Base-by-base conservation (phyloP, 148 eudicot species). In the Rhododendron mucronatum region DNA sequence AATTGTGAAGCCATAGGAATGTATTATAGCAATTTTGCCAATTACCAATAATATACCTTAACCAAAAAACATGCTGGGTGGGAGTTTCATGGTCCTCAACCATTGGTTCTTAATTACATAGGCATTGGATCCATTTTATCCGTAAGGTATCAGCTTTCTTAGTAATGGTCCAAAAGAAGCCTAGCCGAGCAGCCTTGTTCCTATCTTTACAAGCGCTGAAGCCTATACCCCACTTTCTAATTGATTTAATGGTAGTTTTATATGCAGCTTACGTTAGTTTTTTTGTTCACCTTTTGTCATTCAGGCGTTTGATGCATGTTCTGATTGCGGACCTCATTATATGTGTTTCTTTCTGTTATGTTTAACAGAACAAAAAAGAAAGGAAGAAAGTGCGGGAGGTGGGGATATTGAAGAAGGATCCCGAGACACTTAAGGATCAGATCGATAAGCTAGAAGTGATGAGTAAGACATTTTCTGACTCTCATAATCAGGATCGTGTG, bases 361-460 rank as follows among this genome's bases (percentile, higher is more conserved):
- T 86, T 85, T 86, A 84, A 82, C 98, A 96, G 98, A 96, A 96
- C 92, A 96, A 96, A 89, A 96, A 96, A 86, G 99, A 96, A 88
- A 90, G 99, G 91, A 95, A 96, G 89, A 96, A 96, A 90, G 98
- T 96, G 73, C 91, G 99, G 89, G 99, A 96, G 90, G 99, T 96
- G 83, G 99, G 99, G 50, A 93, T 96, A 65, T 88, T 96, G 93
- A 96, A 96, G 93, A 96, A 96, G 92, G 99, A 96, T 88, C 99
- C 98, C 39, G 99, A 96, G 61, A 89, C 94, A 57, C 92, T 95
- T 74, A 95, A 87, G 91, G 99, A 95, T 44, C 99, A 96, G 91
- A 96, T 96, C 21, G 92, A 95, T 48, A 96, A 94, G 90, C 88
- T 96, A 89, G 99, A 96, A 90, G 83, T 88, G 86, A 94, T 95